Evolutionary conservation across 768 basidiomycete species (phyloP), one percentile per base, ranked within the genome.

Genomic region (Boletus sensibilis): DNA sequence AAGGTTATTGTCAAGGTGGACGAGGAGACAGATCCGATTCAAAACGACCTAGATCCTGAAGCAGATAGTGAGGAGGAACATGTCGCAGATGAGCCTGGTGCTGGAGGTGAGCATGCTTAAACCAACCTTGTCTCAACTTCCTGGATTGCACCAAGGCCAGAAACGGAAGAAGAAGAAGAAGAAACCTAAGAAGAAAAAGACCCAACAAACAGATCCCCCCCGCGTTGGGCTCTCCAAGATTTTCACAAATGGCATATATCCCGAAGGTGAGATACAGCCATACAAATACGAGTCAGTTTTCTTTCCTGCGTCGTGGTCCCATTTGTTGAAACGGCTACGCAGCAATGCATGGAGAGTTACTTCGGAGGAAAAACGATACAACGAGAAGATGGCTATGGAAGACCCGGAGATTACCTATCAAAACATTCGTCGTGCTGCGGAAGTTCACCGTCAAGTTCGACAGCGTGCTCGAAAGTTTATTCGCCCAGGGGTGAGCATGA

Each of bases 141-240:
- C 34, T 53, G 29, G 34, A 56, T 44, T 33, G 47, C 33, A 27
- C 5, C 35, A 62, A 78, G 85, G 79, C 21, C 85, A 85, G 51
- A 90, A 89, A 70, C 89, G 85, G 71, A 94, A 93, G 74, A 96
- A 96, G 78, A 98, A 95, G 70, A 93, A 94, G 75, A 96, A 92
- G 74, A 95, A 93, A 72, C 76, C 89, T 56, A 94, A 94, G 75
- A 87, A 88, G 78, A 94, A 90, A 75, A 88, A 84, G 74, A 57
- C 70, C 11, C 82, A 84, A 65, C 95, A 98, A 75, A 83, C 82
- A n/a, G 94, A 96, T 35, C 97, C 97, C 20, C 97, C 97, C 33
- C 82, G 92, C 27, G 77, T 96, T 21, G 93, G 91, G 10, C 72
- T 99, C 59, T 88, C 89, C 63, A 94, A 92, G 72, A 81, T 98